Evolutionary conservation across 228 moss, liverwort and hornwort species (phyloP).

Genomic region (Sphagnum fallax): DNA sequence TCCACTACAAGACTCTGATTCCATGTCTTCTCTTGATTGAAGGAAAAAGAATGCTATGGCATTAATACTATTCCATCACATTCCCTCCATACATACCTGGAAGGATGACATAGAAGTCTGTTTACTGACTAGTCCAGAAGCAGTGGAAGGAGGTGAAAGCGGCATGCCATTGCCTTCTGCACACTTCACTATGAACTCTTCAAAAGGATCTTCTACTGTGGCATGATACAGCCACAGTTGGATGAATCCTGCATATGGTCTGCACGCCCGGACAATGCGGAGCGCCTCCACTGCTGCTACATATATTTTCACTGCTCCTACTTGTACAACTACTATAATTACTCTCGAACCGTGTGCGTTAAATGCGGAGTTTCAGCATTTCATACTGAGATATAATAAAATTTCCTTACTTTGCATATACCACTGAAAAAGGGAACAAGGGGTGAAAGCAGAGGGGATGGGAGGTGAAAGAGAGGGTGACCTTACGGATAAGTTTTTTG

Average conservation of each 20-base stretch:
- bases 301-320: too few relatives aligned
- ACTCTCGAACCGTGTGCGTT: too few relatives aligned
- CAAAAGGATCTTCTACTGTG: constrained; percentile 74
- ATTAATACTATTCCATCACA: not conserved
- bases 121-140: constrained; percentile 15
- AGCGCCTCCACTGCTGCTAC: too few relatives aligned
- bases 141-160: constrained; percentile 18
- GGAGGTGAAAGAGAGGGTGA: too few relatives aligned
- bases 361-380: too few relatives aligned
- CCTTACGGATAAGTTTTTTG: too few relatives aligned
- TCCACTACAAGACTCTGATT: not conserved
- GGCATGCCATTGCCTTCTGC: constrained; percentile 7
- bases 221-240: constrained; percentile 93
- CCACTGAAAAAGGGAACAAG: too few relatives aligned
- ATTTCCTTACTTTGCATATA: too few relatives aligned
- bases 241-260: constrained; percentile 79
- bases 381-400: too few relatives aligned
- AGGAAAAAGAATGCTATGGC: not conserved
- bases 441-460: too few relatives aligned
- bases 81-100: constrained; percentile 18
- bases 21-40: not conserved
- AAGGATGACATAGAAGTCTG: constrained; percentile 25
- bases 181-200: constrained; percentile 83
- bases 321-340: too few relatives aligned
- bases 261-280: constrained; percentile 75